A percentile compares a stretch with the other conserved stretches of the same genome.
Conservation (phyloP, 179 eudicot genomes). For the Sideroxylon spinosum region DNA sequence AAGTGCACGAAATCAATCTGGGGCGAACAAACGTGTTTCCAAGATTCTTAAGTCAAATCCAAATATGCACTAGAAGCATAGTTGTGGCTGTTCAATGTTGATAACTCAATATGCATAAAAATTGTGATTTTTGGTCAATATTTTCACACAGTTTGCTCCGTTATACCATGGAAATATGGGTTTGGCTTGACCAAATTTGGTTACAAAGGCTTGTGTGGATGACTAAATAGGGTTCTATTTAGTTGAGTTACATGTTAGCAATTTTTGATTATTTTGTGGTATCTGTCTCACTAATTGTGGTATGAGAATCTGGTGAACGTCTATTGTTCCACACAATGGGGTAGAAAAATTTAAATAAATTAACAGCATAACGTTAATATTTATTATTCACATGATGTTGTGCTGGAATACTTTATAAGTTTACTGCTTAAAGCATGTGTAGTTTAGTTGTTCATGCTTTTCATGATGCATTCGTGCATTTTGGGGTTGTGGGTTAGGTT, state of each 20-base stretch:
- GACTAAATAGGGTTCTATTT: not conserved
- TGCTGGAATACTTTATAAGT: not conserved
- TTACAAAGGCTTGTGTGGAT: not conserved
- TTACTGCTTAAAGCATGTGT: not conserved
- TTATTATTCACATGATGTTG: not conserved
- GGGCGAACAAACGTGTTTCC: not conserved
- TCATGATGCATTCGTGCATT: not conserved
- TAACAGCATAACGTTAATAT: not conserved
- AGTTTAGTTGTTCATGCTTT: slow-evolving; percentile 2
- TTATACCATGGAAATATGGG: not conserved
- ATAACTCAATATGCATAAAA: not conserved
- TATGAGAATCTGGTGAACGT: not conserved
- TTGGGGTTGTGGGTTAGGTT: not conserved
- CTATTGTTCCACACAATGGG: not conserved
- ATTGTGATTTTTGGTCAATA: not conserved
- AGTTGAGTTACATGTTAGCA: not conserved
- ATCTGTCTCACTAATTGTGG: not conserved
- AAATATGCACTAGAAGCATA: not conserved
- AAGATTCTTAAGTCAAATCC: not conserved
- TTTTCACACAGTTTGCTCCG: not conserved
- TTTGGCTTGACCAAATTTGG: not conserved
- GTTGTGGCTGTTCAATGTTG: not conserved
- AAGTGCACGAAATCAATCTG: not conserved
- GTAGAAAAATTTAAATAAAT: not conserved
- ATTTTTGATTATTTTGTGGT: not conserved